phyloP scores from a whole-genome alignment of 257 asterid genomes.

The Fraxinus cuspidata region DNA sequence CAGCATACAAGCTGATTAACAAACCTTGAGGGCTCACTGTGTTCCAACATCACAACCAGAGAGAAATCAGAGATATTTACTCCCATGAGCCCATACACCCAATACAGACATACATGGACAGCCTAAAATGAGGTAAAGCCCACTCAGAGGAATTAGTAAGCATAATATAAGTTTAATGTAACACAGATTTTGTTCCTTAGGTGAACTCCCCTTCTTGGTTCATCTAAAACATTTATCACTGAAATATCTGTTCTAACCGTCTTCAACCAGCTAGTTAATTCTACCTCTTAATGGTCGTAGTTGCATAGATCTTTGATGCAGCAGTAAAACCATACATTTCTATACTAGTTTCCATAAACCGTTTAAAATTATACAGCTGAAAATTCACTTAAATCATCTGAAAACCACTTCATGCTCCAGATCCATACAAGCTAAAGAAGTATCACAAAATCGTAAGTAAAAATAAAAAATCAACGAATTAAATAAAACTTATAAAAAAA shows the following conservation, averaged over 20 bases:
- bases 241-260: conserved; percentile 1
- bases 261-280: conserved; percentile 1
- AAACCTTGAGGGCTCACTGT: conserved; percentile 3
- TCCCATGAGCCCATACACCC: conserved; percentile 2
- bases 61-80: background rate
- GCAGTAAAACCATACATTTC: background rate
- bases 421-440: conserved; percentile 2
- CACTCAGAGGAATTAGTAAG: conserved; percentile 8
- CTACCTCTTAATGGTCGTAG: conserved; percentile 17
- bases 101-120: background rate
- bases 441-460: background rate
- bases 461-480: background rate
- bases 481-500: background rate
- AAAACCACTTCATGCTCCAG: background rate
- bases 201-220: background rate
- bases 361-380: conserved; percentile 14
- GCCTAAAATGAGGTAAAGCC: background rate
- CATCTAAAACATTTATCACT: background rate
- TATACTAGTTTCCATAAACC: conserved; percentile 10
- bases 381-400: conserved; percentile 9
- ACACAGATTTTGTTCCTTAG: conserved; percentile 8
- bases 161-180: background rate
- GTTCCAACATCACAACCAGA: conserved; percentile 9
- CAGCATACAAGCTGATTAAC: background rate
- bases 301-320: conserved; percentile 23